phyloP scores from a whole-genome alignment of 2,329 filamentous ascomycete species.

The Plectosphaerella plurivora region DNA sequence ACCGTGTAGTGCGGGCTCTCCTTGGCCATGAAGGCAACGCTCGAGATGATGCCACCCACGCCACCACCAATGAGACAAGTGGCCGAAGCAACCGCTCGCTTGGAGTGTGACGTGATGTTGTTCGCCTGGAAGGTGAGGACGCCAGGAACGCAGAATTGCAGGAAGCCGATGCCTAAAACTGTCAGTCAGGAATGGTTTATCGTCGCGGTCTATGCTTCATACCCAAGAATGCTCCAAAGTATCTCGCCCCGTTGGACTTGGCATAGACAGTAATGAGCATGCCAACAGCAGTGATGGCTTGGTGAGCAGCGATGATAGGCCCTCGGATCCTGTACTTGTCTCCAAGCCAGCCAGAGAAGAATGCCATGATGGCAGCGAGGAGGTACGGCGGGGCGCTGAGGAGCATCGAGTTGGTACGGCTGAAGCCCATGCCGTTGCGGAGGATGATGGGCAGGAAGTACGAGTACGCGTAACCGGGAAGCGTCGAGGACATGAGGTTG shows the following conservation, averaged over 20 bases:
- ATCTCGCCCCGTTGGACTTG: conserved; percentile 8
- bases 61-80: conserved; percentile 22
- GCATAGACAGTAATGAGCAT: conserved; percentile 11
- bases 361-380: conserved; percentile 14
- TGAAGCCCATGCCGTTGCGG: conserved; percentile 27
- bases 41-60: conserved; percentile 17
- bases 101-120: conserved; percentile 23
- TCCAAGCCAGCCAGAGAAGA: conserved; percentile 11
- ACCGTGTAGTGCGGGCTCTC: conserved; percentile 16
- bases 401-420: conserved; percentile 21
- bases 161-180: conserved; percentile 18
- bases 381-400: conserved; percentile 19
- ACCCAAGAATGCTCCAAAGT: conserved; percentile 20
- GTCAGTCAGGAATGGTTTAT: conserved; percentile 7
- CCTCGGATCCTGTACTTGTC: conserved; percentile 16
- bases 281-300: conserved; percentile 18
- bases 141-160: conserved; percentile 21
- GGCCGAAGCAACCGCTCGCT: conserved; percentile 20
- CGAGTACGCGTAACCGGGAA: conserved; percentile 24
- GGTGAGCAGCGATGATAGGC: conserved; percentile 12
- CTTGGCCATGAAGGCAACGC: conserved; percentile 13
- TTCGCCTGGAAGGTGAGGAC: conserved; percentile 24
- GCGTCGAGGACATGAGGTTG: conserved; percentile 23
- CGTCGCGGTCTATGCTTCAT: conserved; percentile 17
- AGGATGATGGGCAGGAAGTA: conserved; percentile 33